Evolutionary conservation across 2,329 filamentous ascomycete species (phyloP), one percentile per base, ranked within the genome.

Genomic region (Trichoderma atrobrunneum): DNA sequence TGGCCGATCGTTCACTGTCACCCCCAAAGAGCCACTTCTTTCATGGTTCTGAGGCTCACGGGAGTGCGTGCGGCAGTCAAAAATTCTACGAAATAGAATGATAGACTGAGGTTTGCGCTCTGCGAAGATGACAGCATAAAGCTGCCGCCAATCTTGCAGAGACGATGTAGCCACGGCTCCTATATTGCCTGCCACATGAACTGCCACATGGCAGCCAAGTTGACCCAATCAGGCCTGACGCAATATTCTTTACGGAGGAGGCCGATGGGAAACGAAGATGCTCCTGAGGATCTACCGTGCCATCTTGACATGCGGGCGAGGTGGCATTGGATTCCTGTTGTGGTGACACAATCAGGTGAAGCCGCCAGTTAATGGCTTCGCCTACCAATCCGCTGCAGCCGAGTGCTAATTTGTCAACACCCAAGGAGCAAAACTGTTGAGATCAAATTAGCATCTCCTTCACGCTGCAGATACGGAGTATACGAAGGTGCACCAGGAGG

Each of bases 51-150:
- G 26, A 69, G 34, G 26, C 24, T 61, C 36, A 34, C 54, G 30
- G n/a, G 14, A n/a, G 28, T 34, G 30, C 28, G 21, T 51, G 57
- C 39, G 30, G 56, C 56, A 18, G 21, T 36, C 39, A 18, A 18
- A 62, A 7, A 43, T 48, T 54, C 28, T 57, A 51, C 16, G 28
- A 62, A 26, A n/a, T n/a, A 36, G 57, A 11, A 61, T 16, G 32
- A 54, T 54, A 62, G 67, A 70, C 67, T 70, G 39, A 70, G 28
- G 21, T 70, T 70, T 70, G 67, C 67, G 67, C 67, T 70, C 57
- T 36, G 67, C 21, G 10, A 61, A 24, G 67, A 70, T 70, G 67
- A 70, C 57, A 21, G 67, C 57, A 70, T 61, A 30, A 36, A 54
- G 67, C 30, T 34, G 57, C 67, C 28, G 39, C 39, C 39, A 70